Evolutionary conservation across 2,329 filamentous ascomycete species (phyloP).

Genomic region (Chalaropsis thielavioides): DNA sequence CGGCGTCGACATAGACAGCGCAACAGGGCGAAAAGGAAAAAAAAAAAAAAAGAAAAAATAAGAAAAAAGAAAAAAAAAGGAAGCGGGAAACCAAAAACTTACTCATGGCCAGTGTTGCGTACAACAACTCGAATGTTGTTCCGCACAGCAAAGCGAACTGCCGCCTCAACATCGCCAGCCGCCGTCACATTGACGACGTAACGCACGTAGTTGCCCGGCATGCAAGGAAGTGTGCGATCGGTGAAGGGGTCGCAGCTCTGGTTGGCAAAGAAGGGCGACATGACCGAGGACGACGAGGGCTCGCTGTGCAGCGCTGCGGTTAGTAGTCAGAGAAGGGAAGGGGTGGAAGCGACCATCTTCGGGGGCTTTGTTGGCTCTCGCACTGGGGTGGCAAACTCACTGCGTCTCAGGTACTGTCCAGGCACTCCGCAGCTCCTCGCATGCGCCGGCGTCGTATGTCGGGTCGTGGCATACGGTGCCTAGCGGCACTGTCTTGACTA

Average conservation of each 20-base stretch:
- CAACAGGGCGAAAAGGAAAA: conserved; percentile 20
- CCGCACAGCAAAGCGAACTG: conserved; percentile 27
- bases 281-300: conserved; percentile 28
- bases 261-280: conserved; percentile 28
- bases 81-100: conserved; percentile 13
- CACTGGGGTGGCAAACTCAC: no score
- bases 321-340: background rate
- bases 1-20: no score
- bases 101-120: conserved; percentile 25
- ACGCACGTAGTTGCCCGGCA: conserved; percentile 30
- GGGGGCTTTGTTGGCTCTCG: no score
- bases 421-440: conserved; percentile 26
- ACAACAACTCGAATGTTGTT: conserved; percentile 27
- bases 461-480: conserved; percentile 38
- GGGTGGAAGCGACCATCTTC: background rate
- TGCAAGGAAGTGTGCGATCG: conserved; percentile 27
- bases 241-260: conserved; percentile 28
- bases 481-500: conserved; percentile 39
- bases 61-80: no score
- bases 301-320: conserved; percentile 21
- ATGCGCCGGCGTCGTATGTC: conserved; percentile 31
- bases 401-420: conserved; percentile 27
- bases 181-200: conserved; percentile 27
- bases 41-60: no score
- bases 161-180: conserved; percentile 23